Percentiles rank a stretch among this genome's conserved stretches.
These are phyloP conservation scores for Rosa rugosa DNA, from an alignment of 306 rosid species.

Conservation along the genomic window DNA sequence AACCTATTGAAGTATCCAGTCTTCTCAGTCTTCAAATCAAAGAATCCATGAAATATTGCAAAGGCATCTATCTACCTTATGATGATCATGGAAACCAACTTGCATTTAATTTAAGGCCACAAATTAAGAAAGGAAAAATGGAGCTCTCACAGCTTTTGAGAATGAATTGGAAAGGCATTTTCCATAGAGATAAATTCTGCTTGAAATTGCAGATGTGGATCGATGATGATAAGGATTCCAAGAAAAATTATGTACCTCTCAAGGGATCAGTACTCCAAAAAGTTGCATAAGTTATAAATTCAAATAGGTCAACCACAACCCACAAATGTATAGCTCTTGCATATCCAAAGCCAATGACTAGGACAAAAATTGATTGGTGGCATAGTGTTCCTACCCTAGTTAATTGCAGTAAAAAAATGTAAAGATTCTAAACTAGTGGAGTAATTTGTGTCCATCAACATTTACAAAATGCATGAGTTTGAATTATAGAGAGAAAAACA, in stretches of 20 bases:
- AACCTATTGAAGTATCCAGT: background rate
- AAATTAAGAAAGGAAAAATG: background rate
- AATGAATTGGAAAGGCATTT: conserved; percentile 32
- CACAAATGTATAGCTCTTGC: background rate
- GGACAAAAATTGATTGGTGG: background rate
- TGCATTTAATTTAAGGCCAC: conserved; percentile 12
- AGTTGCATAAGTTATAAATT: background rate
- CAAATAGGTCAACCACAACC: conserved; percentile 22
- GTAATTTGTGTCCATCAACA: background rate
- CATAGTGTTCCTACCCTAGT: background rate
- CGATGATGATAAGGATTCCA: conserved; percentile 55
- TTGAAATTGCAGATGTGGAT: conserved; percentile 35
- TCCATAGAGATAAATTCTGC: conserved; percentile 33
- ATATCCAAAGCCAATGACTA: conserved; percentile 18
- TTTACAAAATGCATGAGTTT: background rate
- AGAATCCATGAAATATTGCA: background rate
- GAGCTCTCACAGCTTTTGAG: conserved; percentile 36
- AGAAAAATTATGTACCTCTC: conserved; percentile 17
- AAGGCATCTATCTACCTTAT: background rate
- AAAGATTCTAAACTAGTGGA: background rate
- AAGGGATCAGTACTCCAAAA: conserved; percentile 7
- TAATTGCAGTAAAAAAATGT: background rate
- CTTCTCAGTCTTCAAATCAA: conserved; percentile 9
- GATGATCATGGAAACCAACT: conserved; percentile 29
- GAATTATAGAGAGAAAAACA: background rate